phyloP scores from a whole-genome alignment of 1,139 yeast species.

The Nadsonia starkeyi-henricii region DNA sequence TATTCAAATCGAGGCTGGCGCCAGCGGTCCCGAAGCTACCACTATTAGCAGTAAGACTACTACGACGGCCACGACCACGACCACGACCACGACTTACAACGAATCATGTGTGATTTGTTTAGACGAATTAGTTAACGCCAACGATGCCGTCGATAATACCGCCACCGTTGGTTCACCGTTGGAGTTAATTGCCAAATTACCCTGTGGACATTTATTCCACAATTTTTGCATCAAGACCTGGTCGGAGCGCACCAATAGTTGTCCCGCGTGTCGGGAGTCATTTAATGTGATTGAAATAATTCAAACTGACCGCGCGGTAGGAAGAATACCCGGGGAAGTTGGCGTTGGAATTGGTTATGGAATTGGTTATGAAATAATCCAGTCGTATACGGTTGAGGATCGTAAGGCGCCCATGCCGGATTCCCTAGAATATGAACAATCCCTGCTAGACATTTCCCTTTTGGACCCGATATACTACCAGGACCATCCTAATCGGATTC shows the following conservation, averaged over 20 bases:
- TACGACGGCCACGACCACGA: background rate
- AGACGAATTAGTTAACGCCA: conserved; percentile 5
- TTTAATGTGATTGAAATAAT: conserved; percentile 17
- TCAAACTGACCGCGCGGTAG: too few species aligned
- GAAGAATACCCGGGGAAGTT: too few species aligned
- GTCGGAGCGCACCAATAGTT: conserved; percentile 39
- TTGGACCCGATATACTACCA: background rate
- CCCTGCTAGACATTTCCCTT: background rate
- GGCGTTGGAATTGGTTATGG: conserved; percentile 6
- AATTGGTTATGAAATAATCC: conserved; percentile 1
- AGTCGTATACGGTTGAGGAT: conserved; percentile 7
- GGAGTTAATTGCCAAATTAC: conserved; percentile 10
- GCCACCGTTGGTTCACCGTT: conserved; percentile 3
- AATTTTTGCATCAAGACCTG: conserved; percentile 35
- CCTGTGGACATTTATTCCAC: conserved; percentile 36
- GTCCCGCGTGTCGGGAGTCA: conserved; percentile 39
- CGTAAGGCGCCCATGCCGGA: conserved; percentile 8
- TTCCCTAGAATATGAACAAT: too few species aligned
- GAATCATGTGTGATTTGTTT: conserved; percentile 3
- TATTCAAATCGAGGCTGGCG: too few species aligned
- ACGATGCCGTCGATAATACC: conserved; percentile 9
- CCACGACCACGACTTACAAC: background rate
- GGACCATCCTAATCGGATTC: conserved; percentile 3
- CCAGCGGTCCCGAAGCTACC: background rate
- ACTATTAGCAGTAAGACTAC: too few species aligned